These are phyloP conservation scores for Penicillium psychrofluorescens DNA, from an alignment of 495 filamentous ascomycete species.

Conservation along the genomic window DNA sequence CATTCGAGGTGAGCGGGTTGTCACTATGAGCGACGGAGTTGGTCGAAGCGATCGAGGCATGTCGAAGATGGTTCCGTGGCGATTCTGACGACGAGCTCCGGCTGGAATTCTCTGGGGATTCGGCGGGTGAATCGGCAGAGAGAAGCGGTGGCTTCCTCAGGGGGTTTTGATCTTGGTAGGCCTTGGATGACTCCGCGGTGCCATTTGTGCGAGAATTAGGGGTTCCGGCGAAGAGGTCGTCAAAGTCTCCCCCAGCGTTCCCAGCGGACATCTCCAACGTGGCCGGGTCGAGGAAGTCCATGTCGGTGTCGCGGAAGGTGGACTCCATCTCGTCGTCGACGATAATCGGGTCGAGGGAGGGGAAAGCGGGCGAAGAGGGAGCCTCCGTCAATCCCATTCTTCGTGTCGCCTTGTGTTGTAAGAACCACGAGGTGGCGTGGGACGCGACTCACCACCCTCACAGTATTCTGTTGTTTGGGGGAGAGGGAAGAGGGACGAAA, in stretches of 20 bases:
- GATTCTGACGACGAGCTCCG: slow-evolving; percentile 40
- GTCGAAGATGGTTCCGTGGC: slow-evolving; percentile 32
- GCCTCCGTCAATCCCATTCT: slow-evolving; percentile 37
- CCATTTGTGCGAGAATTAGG: slow-evolving; percentile 22
- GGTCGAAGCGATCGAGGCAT: slow-evolving; percentile 32
- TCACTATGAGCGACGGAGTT: slow-evolving; percentile 36
- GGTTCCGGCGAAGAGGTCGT: slow-evolving; percentile 33
- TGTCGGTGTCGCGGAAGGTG: slow-evolving; percentile 31
- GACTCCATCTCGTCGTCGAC: slow-evolving; percentile 42
- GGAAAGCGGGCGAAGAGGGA: slow-evolving; percentile 33
- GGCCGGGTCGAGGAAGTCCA: slow-evolving; percentile 36
- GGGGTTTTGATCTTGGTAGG: slow-evolving; percentile 26
- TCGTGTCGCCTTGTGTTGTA: slow-evolving; percentile 1
- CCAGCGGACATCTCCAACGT: slow-evolving; percentile 29
- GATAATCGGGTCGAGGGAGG: slow-evolving; percentile 37
- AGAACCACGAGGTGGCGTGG: background rate
- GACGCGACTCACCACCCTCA: slow-evolving; percentile 8
- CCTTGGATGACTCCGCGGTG: slow-evolving; percentile 23
- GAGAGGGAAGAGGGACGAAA: too few species aligned
- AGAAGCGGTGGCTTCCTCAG: slow-evolving; percentile 28
- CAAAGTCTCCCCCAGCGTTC: slow-evolving; percentile 35
- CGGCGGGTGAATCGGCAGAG: slow-evolving; percentile 33
- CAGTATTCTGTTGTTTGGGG: background rate
- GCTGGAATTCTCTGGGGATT: slow-evolving; percentile 37
- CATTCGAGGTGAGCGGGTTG: slow-evolving; percentile 24